A percentile compares a stretch with the other conserved stretches of the same genome.
Conservation (phyloP, 202 grass and related monocot species). For the Dendrocalamus latiflorus region DNA sequence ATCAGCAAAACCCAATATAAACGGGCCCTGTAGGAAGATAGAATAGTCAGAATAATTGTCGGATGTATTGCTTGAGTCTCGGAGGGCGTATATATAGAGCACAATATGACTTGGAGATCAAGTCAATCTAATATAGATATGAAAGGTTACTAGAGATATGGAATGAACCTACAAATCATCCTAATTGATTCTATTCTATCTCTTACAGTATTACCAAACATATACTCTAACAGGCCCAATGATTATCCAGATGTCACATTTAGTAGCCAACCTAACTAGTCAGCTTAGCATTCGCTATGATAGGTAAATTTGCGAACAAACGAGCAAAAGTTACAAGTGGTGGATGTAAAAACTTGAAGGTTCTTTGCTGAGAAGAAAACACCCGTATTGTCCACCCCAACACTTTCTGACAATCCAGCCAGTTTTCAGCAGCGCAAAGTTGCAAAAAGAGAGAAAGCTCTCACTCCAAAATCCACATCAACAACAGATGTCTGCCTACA, state of each 20-base stretch:
- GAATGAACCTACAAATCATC: too few relatives aligned
- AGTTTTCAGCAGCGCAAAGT: constrained; percentile 1
- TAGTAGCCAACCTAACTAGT: background rate
- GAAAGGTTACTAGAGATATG: too few relatives aligned
- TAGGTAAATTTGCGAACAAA: background rate
- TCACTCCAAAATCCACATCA: background rate
- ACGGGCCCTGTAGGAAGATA: too few relatives aligned
- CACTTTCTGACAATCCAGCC: constrained; percentile 1
- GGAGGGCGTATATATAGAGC: too few relatives aligned
- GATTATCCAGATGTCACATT: background rate
- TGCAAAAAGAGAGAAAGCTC: background rate
- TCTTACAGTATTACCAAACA: too few relatives aligned
- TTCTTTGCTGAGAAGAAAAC: background rate
- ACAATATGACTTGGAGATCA: too few relatives aligned
- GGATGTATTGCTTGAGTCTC: too few relatives aligned
- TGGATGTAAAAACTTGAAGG: background rate
- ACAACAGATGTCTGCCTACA: background rate
- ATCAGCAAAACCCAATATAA: too few relatives aligned
- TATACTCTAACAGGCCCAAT: too few relatives aligned
- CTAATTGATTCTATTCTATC: too few relatives aligned
- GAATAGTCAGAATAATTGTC: too few relatives aligned
- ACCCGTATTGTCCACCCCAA: background rate
- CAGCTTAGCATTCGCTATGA: background rate
- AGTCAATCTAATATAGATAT: too few relatives aligned
- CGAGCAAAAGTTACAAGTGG: background rate